Conservation (phyloP, 495 filamentous ascomycete species). For the Penicillium salamii region DNA sequence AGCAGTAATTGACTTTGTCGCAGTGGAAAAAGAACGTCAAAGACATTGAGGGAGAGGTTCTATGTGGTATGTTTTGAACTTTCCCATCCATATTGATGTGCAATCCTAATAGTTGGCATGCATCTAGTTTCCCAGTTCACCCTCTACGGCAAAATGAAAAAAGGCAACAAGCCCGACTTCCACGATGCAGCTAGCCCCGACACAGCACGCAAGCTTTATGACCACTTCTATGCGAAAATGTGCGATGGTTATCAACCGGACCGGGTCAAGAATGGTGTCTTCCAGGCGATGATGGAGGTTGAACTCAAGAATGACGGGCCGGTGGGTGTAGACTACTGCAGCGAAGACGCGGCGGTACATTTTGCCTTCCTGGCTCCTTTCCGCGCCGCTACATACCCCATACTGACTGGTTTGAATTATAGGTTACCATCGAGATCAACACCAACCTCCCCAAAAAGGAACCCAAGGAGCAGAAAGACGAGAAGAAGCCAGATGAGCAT, state of each 20-base stretch:
- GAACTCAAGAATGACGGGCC: slow-evolving; percentile 91
- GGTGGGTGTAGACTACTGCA: slow-evolving; percentile 71
- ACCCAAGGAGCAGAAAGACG: slow-evolving; percentile 24
- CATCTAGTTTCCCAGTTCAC: slow-evolving; percentile 94
- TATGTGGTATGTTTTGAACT: slow-evolving; percentile 66
- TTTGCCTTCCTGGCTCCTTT: slow-evolving; percentile 32
- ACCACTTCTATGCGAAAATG: slow-evolving; percentile 74
- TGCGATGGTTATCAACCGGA: slow-evolving; percentile 68
- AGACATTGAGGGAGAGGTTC: slow-evolving; percentile 83
- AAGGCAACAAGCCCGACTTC: slow-evolving; percentile 93
- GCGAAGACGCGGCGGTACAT: slow-evolving; percentile 63
- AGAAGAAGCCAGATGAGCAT: slow-evolving; percentile 17
- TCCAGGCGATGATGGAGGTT: slow-evolving; percentile 99
- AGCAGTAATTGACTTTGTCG: slow-evolving; percentile 8
- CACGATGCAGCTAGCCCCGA: slow-evolving; percentile 79
- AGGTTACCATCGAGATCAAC: slow-evolving; percentile 67
- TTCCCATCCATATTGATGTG: background rate
- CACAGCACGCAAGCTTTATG: slow-evolving; percentile 77
- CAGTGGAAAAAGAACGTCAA: slow-evolving; percentile 88
- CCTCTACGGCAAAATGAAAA: slow-evolving; percentile 84
- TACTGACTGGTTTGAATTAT: slow-evolving; percentile 15
- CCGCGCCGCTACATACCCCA: slow-evolving; percentile 14
- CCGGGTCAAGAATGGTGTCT: slow-evolving; percentile 89
- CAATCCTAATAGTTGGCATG: background rate
- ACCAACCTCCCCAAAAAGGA: slow-evolving; percentile 58